These are phyloP conservation scores for Aristolochia californica DNA, from an alignment of 164 flowering plant genomes.

Conservation along the genomic window DNA sequence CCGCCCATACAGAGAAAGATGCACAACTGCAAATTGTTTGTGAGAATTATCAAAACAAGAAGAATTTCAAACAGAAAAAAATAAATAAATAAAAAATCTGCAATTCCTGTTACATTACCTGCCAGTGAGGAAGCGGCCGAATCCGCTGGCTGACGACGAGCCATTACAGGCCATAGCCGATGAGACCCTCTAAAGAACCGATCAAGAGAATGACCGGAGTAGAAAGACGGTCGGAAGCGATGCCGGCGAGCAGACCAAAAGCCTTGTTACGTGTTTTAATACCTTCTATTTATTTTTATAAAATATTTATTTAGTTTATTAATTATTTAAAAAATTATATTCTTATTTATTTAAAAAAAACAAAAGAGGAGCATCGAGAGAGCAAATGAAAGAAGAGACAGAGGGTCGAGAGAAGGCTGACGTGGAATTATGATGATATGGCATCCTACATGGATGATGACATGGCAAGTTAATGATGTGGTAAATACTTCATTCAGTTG, in stretches of 20 bases:
- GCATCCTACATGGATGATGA: too few relatives aligned
- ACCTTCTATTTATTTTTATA: too few relatives aligned
- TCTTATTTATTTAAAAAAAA: too few relatives aligned
- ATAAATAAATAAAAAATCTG: background rate
- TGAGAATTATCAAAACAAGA: background rate
- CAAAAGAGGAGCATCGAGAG: conserved; percentile 33
- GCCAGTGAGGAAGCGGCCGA: conserved; percentile 70
- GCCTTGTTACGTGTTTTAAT: conserved; percentile 66
- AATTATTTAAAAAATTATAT: too few relatives aligned
- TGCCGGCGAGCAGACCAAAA: conserved; percentile 66
- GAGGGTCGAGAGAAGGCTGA: too few relatives aligned
- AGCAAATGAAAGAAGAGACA: background rate
- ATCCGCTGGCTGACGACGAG: conserved; percentile 57
- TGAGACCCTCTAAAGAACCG: conserved; percentile 62
- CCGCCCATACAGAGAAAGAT: conserved; percentile 84
- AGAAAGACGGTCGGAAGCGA: conserved; percentile 55
- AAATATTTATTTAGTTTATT: too few relatives aligned
- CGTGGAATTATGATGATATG: too few relatives aligned
- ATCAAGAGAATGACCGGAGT: conserved; percentile 57
- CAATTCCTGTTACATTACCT: conserved; percentile 23
- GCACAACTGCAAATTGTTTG: conserved; percentile 44
- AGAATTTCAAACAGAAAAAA: background rate
- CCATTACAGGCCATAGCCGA: conserved; percentile 88
- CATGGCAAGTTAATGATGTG: too few relatives aligned
- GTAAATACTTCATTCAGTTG: too few relatives aligned